Percentiles rank a stretch among this genome's conserved stretches.
These are phyloP conservation scores for Phialophora chinensis DNA, from an alignment of 2,329 filamentous ascomycete species.

Conservation along the genomic window DNA sequence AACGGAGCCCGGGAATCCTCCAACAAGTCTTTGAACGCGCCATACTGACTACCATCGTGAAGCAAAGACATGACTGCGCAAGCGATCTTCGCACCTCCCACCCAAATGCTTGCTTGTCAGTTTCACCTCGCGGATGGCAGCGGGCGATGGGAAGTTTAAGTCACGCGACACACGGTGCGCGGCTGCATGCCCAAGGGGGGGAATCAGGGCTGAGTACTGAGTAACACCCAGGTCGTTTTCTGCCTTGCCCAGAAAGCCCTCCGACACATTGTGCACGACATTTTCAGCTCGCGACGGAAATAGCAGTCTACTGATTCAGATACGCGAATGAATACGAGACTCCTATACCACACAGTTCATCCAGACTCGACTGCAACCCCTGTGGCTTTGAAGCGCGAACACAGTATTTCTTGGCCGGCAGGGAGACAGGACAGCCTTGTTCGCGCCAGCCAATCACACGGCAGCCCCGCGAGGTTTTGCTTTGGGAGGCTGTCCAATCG, in stretches of 20 bases:
- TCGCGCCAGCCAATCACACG: neutral
- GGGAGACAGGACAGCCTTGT: slow-evolving; percentile 1
- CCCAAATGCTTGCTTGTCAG: neutral
- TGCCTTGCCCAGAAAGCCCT: neutral
- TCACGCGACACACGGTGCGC: neutral
- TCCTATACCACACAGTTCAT: neutral
- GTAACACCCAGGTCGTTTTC: neutral
- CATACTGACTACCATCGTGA: slow-evolving; percentile 13
- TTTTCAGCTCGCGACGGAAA: slow-evolving; percentile 5
- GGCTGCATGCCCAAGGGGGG: neutral
- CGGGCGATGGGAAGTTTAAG: neutral
- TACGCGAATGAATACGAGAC: slow-evolving; percentile 10
- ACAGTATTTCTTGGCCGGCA: neutral
- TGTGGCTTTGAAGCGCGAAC: neutral
- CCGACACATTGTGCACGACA: slow-evolving; percentile 5
- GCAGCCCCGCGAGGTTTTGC: neutral
- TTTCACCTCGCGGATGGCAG: neutral
- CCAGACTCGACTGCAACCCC: neutral
- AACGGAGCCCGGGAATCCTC: slow-evolving; percentile 11
- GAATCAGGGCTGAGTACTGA: neutral
- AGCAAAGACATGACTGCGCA: slow-evolving; percentile 6
- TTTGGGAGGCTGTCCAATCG: neutral
- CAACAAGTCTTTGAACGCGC: slow-evolving; percentile 18
- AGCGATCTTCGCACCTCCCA: neutral
- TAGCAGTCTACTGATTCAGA: slow-evolving; percentile 4